Evolutionary conservation across 176 grass and related monocot genomes (phyloP).

Genomic region (Calamus simplicifolius): DNA sequence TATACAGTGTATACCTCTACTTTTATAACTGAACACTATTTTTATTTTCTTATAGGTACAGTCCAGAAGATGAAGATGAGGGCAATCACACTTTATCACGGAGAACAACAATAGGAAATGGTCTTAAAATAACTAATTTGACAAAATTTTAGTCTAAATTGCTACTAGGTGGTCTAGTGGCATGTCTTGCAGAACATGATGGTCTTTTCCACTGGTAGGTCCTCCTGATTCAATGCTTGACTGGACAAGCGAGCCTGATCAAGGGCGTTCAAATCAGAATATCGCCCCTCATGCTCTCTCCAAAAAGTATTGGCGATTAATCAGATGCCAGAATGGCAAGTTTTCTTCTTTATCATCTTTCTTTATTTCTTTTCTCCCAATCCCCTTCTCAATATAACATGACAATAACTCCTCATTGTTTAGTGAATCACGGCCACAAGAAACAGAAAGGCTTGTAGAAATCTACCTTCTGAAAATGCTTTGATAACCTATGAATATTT

Average conservation of each 20-base stretch:
- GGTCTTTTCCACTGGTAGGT: constrained; percentile 38
- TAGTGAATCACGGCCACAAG: no score
- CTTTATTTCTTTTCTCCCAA: not conserved
- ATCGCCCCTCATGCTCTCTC: constrained; percentile 46
- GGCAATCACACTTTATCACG: constrained; percentile 34
- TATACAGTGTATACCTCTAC: constrained; percentile 7
- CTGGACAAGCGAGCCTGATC: constrained; percentile 77
- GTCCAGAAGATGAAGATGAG: constrained; percentile 85
- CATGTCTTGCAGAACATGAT: constrained; percentile 7
- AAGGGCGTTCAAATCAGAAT: constrained; percentile 51
- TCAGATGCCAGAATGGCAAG: constrained; percentile 96
- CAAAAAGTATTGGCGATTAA: constrained; percentile 79
- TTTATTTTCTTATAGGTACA: constrained; percentile 24
- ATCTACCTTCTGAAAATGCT: no score
- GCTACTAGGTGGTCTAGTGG: not conserved
- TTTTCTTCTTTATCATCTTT: constrained; percentile 1
- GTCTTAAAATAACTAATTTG: constrained; percentile 16
- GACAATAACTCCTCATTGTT: no score
- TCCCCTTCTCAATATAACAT: no score
- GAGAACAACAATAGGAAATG: constrained; percentile 72
- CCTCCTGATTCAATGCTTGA: constrained; percentile 80
- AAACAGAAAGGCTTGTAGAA: no score
- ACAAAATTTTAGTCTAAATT: not conserved
- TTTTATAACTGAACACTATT: constrained; percentile 1
- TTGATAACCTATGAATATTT: not conserved